Percentiles rank a stretch among this genome's conserved stretches.
These are phyloP conservation scores for Aquilaria malaccensis DNA, from an alignment of 345 rosid genomes.

Conservation along the genomic window DNA sequence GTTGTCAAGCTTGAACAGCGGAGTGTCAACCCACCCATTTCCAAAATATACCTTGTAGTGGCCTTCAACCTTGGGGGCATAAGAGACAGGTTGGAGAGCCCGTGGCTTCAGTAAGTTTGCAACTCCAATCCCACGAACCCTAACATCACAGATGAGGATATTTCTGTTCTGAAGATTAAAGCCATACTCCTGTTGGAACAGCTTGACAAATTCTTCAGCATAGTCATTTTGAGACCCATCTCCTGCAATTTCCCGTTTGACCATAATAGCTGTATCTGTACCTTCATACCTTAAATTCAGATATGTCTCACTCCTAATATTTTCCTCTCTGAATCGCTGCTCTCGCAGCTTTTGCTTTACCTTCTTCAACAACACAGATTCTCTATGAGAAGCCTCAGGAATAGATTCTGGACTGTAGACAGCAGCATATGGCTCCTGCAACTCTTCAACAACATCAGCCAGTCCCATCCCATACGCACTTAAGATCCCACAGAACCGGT, in stretches of 20 bases:
- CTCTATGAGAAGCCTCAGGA: conserved; percentile 63
- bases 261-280: conserved; percentile 98
- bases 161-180: conserved; percentile 78
- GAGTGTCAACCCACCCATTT: conserved; percentile 65
- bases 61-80: conserved; percentile 52
- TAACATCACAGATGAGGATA: conserved; percentile 75
- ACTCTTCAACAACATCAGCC: conserved; percentile 96
- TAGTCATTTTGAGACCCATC: conserved; percentile 47
- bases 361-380: conserved; percentile 40
- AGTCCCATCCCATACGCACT: conserved; percentile 99
- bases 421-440: conserved; percentile 90
- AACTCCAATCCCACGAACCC: conserved; percentile 88
- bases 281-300: conserved; percentile 89
- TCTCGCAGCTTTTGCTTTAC: conserved; percentile 60
- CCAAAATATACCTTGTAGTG: conserved; percentile 64
- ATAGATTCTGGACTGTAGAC: conserved; percentile 62
- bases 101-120: conserved; percentile 82
- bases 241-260: conserved; percentile 39
- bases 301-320: conserved; percentile 66
- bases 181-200: conserved; percentile 89
- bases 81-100: conserved; percentile 36
- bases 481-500: conserved; percentile 81
- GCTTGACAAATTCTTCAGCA: conserved; percentile 67
- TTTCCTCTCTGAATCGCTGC: conserved; percentile 69
- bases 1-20: conserved; percentile 72